Evolutionary conservation across 257 asterid species (phyloP).

Genomic region (Solanum pinnatisectum): DNA sequence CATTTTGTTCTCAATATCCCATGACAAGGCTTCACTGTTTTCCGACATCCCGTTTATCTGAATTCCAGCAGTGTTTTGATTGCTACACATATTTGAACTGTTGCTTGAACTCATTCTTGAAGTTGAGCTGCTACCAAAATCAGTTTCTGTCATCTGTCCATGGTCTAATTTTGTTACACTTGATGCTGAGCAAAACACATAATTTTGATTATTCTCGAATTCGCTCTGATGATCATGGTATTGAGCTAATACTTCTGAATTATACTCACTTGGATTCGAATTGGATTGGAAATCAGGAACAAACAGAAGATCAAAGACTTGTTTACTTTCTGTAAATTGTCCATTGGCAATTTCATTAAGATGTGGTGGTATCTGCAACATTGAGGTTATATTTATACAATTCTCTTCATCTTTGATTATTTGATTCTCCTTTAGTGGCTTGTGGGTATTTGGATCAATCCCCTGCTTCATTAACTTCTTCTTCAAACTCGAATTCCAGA

Average conservation of each 20-base stretch:
- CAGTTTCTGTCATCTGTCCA: constrained; percentile 15
- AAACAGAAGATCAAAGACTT: constrained; percentile 48
- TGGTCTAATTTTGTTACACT: constrained; percentile 29
- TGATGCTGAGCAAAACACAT: constrained; percentile 32
- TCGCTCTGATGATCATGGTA: neutral
- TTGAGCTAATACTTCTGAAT: neutral
- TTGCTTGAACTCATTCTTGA: constrained; percentile 30
- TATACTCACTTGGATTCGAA: constrained; percentile 6
- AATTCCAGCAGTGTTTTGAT: constrained; percentile 11
- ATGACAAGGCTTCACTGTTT: constrained; percentile 21
- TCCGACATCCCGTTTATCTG: neutral
- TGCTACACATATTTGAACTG: constrained; percentile 17
- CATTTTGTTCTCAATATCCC: constrained; percentile 41
- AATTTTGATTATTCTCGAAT: constrained; percentile 3
- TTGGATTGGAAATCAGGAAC: constrained; percentile 32
- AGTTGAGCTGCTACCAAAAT: constrained; percentile 18
- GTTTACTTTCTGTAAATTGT: constrained; percentile 15
- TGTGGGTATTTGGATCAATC: constrained; percentile 75
- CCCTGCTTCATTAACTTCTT: constrained; percentile 75
- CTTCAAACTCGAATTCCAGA: constrained; percentile 73
- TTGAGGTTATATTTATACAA: neutral
- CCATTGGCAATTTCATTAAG: constrained; percentile 2
- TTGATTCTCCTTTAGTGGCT: constrained; percentile 18
- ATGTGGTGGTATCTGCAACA: constrained; percentile 13
- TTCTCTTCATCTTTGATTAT: constrained; percentile 10